phyloP scores from a whole-genome alignment of 2,329 filamentous ascomycete genomes.

The Dichotomopilus funicola region DNA sequence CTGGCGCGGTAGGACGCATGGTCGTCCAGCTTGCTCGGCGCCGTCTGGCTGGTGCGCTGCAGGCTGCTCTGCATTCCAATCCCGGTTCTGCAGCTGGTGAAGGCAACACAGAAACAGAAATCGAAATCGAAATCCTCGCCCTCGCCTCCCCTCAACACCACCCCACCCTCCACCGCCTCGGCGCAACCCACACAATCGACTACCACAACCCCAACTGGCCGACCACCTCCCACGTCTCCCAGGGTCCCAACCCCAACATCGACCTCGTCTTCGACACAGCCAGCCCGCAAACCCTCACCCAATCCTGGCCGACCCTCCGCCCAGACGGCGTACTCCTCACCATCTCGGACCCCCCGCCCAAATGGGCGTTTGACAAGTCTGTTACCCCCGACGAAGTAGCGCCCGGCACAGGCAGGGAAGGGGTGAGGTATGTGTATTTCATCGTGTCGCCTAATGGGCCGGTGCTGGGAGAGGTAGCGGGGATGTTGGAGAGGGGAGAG shows the following conservation, averaged over 20 bases:
- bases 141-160: constrained; percentile 25
- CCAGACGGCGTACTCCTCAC: constrained; percentile 29
- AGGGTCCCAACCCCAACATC: constrained; percentile 15
- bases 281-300: constrained; percentile 25
- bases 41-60: neutral
- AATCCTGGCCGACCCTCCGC: constrained; percentile 28
- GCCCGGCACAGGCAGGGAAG: constrained; percentile 5
- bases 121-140: constrained; percentile 27
- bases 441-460: constrained; percentile 23
- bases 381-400: constrained; percentile 17
- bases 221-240: constrained; percentile 22
- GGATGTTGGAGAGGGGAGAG: constrained; percentile 21
- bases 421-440: constrained; percentile 28
- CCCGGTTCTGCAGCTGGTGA: too few species aligned
- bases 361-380: constrained; percentile 27
- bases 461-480: constrained; percentile 17
- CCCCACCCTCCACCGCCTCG: constrained; percentile 17
- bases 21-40: constrained; percentile 27
- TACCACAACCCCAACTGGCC: constrained; percentile 15
- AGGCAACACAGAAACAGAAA: neutral
- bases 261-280: constrained; percentile 31
- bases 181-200: constrained; percentile 24
- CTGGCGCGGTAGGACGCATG: constrained; percentile 27
- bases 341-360: constrained; percentile 30
- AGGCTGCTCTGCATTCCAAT: too few species aligned